Conservation (phyloP, 805 yeast genomes). For the Wickerhamomyces queroliae region DNA sequence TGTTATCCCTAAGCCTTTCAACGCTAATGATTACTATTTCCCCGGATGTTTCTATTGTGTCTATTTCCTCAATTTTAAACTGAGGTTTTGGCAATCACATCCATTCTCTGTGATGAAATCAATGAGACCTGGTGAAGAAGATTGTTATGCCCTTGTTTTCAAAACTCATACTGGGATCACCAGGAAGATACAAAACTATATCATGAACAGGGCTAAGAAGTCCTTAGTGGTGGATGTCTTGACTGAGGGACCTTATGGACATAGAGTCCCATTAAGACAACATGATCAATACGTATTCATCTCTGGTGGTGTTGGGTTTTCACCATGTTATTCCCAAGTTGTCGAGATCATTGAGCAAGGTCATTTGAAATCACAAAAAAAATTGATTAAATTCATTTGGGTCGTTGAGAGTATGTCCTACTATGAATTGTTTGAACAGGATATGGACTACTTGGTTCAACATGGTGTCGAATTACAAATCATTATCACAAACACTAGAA, state of each 20-base stretch:
- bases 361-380: slow-evolving; percentile 9
- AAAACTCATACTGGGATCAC: slow-evolving; percentile 56
- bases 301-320: slow-evolving; percentile 49
- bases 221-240: slow-evolving; percentile 32
- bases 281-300: slow-evolving; percentile 34
- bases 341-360: slow-evolving; percentile 19
- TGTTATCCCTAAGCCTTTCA: slow-evolving; percentile 35
- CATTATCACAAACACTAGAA: slow-evolving; percentile 11
- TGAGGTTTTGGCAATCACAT: slow-evolving; percentile 52
- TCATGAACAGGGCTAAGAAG: slow-evolving; percentile 25
- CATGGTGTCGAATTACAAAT: slow-evolving; percentile 17
- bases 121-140: slow-evolving; percentile 25
- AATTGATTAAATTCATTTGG: slow-evolving; percentile 53
- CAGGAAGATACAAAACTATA: slow-evolving; percentile 29
- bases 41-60: slow-evolving; percentile 55
- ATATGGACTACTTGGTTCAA: slow-evolving; percentile 30
- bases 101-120: slow-evolving; percentile 59
- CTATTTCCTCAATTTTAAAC: slow-evolving; percentile 42
- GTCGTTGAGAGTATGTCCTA: slow-evolving; percentile 46
- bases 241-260: slow-evolving; percentile 63
- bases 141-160: slow-evolving; percentile 33
- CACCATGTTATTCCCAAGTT: slow-evolving; percentile 42
- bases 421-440: slow-evolving; percentile 40
- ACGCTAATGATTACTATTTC: slow-evolving; percentile 31
- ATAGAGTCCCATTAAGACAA: slow-evolving; percentile 30